Percentiles rank a stretch among this genome's conserved stretches.
Evolutionary conservation across 495 filamentous ascomycete species (phyloP).

Genomic region (Thermothielavioides terrestris): DNA sequence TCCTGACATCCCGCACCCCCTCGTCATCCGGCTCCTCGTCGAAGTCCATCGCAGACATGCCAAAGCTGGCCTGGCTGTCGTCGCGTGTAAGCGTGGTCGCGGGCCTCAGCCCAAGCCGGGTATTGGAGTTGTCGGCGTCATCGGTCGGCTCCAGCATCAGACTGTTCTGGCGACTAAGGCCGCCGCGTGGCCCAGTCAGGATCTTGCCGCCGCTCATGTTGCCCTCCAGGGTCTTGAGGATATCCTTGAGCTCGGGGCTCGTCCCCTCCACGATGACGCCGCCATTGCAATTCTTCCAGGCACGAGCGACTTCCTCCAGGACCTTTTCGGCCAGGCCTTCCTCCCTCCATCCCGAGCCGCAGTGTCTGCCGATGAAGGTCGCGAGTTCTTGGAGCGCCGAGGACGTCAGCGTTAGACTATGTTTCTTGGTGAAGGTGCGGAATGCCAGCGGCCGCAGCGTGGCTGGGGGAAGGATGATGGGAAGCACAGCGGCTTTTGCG

Average conservation of each 20-base stretch:
- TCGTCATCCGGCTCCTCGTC: constrained; percentile 56
- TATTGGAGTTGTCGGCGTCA: constrained; percentile 33
- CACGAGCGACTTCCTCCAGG: constrained; percentile 79
- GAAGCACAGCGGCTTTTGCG: constrained; percentile 67
- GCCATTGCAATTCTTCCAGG: constrained; percentile 77
- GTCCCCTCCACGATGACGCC: constrained; percentile 83
- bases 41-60: constrained; percentile 50
- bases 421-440: constrained; percentile 93
- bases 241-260: constrained; percentile 65
- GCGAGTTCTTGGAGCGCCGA: constrained; percentile 76
- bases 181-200: constrained; percentile 31
- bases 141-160: constrained; percentile 35
- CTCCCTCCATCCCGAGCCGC: constrained; percentile 92
- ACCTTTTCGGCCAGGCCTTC: constrained; percentile 88
- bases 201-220: constrained; percentile 77
- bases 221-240: constrained; percentile 71
- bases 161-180: constrained; percentile 52
- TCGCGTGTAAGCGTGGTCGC: constrained; percentile 33
- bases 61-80: constrained; percentile 56
- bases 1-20: constrained; percentile 51
- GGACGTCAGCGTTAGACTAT: constrained; percentile 88
- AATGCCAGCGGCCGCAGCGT: constrained; percentile 88
- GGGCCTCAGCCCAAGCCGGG: constrained; percentile 37
- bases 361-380: constrained; percentile 82
- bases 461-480: constrained; percentile 77